phyloP scores from a whole-genome alignment of 1,284 basidiomycete species.

The Peniophora sp. region DNA sequence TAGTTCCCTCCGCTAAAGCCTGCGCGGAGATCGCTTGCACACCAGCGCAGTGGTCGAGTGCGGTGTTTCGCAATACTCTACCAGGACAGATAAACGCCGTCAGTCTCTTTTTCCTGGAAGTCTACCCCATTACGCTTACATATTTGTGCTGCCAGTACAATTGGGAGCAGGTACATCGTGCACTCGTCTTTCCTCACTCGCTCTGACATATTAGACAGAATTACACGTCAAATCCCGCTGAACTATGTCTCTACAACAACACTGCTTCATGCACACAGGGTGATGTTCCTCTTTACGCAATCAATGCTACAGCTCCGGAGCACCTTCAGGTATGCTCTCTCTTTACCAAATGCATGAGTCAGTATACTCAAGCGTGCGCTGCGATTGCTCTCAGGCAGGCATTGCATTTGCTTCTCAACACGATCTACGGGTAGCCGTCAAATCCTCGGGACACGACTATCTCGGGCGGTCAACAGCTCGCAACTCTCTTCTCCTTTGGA shows the following conservation, averaged over 20 bases:
- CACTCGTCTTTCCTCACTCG: no score
- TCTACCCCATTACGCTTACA: background rate
- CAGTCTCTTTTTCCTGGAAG: background rate
- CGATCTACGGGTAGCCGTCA: constrained; percentile 21
- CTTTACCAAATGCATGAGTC: background rate
- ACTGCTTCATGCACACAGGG: constrained; percentile 13
- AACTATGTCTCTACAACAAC: constrained; percentile 14
- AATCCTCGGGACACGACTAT: constrained; percentile 24
- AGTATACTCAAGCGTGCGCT: background rate
- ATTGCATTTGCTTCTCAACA: constrained; percentile 14
- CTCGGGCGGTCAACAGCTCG: constrained; percentile 24
- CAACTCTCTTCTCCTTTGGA: constrained; percentile 20
- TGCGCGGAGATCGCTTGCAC: constrained; percentile 11
- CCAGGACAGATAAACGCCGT: constrained; percentile 15
- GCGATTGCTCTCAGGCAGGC: constrained; percentile 13
- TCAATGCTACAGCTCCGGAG: constrained; percentile 13
- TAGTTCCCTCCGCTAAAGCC: constrained; percentile 12
- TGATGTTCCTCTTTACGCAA: constrained; percentile 13
- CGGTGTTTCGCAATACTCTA: constrained; percentile 10
- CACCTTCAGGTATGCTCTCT: constrained; percentile 14
- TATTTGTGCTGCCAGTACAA: constrained; percentile 6
- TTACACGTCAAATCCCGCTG: constrained; percentile 9
- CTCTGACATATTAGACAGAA: constrained; percentile 3
- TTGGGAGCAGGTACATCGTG: constrained; percentile 12
- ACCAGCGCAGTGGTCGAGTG: constrained; percentile 14